Percentiles rank a stretch among this genome's conserved stretches.
These are phyloP conservation scores for Huntiella decipiens DNA, from an alignment of 2,329 filamentous ascomycete genomes.

Conservation along the genomic window DNA sequence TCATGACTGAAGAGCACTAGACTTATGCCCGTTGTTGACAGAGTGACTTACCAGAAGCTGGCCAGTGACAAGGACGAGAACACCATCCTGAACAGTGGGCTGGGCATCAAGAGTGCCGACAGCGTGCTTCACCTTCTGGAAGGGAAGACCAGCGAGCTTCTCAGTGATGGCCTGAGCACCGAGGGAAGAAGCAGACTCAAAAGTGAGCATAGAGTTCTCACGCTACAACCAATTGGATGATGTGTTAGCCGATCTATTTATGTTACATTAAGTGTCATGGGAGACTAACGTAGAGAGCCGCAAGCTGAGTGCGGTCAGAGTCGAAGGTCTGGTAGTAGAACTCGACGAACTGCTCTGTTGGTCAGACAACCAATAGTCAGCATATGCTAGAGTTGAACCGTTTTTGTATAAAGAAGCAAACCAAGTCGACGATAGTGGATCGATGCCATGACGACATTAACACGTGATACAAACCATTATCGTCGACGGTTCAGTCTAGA, in stretches of 20 bases:
- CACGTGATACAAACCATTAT: too few relatives aligned
- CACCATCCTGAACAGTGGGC: conserved; percentile 46
- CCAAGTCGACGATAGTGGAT: background rate
- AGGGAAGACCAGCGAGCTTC: conserved; percentile 65
- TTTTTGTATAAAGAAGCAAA: background rate
- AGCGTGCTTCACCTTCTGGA: conserved; percentile 63
- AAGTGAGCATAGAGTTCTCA: conserved; percentile 78
- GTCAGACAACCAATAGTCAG: too few relatives aligned
- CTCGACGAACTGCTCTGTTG: conserved; percentile 62
- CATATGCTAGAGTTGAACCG: too few relatives aligned
- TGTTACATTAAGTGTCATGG: background rate
- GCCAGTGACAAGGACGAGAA: conserved; percentile 79
- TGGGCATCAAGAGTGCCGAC: conserved; percentile 67
- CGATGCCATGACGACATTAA: background rate
- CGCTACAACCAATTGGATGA: conserved; percentile 33
- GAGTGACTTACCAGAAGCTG: conserved; percentile 50
- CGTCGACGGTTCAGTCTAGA: too few relatives aligned
- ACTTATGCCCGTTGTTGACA: background rate
- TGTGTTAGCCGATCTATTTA: background rate
- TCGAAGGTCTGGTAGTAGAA: conserved; percentile 91
- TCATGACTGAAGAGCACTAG: background rate
- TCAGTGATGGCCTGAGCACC: conserved; percentile 50
- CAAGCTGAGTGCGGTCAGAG: conserved; percentile 42
- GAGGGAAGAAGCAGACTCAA: conserved; percentile 51
- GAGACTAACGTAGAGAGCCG: conserved; percentile 60